Base-by-base conservation (phyloP, 805 yeast species). In the Candida patagonica region DNA sequence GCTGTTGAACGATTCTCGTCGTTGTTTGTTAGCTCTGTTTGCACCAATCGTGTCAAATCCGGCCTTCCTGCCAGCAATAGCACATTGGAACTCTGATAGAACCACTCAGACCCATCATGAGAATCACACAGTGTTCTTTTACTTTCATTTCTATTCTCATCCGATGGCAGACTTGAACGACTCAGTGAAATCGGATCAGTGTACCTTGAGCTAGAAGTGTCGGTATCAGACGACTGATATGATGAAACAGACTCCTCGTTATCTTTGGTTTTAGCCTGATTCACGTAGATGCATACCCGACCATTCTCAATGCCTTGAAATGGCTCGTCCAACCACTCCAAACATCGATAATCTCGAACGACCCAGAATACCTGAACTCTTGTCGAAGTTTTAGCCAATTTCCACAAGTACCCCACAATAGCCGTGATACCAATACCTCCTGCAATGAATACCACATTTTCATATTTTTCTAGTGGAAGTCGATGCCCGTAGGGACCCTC, bases 341-440 rank as follows among this genome's bases (percentile, higher is more conserved):
- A n/a, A 7, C 17, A 19, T 29, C 15, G 12, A 13, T n/a, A 29
- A n/a, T 29, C 31, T 17, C 7, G 8, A 19, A 29, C 31, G 16
- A 29, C 15, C 31, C 31, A 29, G 7, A 29, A n/a, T 29, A 29
- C n/a, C 13, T n/a, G 17, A 29, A 29, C 15, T n/a, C 31, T 7
- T n/a, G n/a, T n/a, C n/a, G n/a, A n/a, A n/a, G n/a, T n/a, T n/a
- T n/a, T n/a, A n/a, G n/a, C n/a, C n/a, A n/a, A n/a, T n/a, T n/a
- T n/a, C n/a, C n/a, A n/a, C n/a, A n/a, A n/a, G 6, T 26, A 26
- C 5, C 29, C 59, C 41, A 70, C 69, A 16, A 74, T 66, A 1
- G 76, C 86, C 0, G 89, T 78, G 40, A 83, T 65, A 37, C 92
- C 94, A 42, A 76, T 75, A 20, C 92, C 92, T 36, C 87, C 88